Percentiles rank a stretch among this genome's conserved stretches.
Conservation (phyloP, 192 early-diverging fungal genomes). For the Ambispora gerdemannii region DNA sequence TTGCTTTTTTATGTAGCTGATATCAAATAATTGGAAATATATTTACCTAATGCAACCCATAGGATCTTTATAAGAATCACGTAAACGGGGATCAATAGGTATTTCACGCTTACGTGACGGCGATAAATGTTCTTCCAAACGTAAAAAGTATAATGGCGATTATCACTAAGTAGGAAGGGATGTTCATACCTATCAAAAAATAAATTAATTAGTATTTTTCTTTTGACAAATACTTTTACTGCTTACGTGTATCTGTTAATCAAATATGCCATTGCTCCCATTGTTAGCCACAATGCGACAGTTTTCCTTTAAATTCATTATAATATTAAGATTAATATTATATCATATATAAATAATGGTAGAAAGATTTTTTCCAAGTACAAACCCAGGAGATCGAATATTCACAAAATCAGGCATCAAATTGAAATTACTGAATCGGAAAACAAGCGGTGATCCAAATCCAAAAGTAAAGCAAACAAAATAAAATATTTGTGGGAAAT, state of each 20-base stretch:
- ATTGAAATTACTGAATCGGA: slow-evolving; percentile 25
- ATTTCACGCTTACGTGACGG: slow-evolving; percentile 50
- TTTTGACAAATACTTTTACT: too few species aligned
- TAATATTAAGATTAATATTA: not conserved
- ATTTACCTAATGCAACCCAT: slow-evolving; percentile 47
- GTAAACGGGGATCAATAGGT: slow-evolving; percentile 67
- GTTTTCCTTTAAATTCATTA: not conserved
- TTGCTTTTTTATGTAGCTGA: not conserved
- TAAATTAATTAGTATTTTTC: too few species aligned
- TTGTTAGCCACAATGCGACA: not conserved
- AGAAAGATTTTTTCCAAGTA: slow-evolving; percentile 4
- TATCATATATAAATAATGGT: not conserved
- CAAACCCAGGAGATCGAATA: not conserved
- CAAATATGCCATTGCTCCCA: slow-evolving; percentile 37
- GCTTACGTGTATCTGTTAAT: slow-evolving; percentile 57
- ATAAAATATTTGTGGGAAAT: slow-evolving; percentile 87
- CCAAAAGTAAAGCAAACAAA: slow-evolving; percentile 62
- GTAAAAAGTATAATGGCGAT: slow-evolving; percentile 96
- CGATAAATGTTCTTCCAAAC: slow-evolving; percentile 82
- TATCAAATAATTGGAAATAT: not conserved
- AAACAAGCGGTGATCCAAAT: slow-evolving; percentile 46
- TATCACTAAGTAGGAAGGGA: slow-evolving; percentile 91
- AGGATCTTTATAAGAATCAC: slow-evolving; percentile 44
- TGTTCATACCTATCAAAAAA: slow-evolving; percentile 72
- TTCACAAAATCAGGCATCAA: not conserved